Percentiles rank a stretch among this genome's conserved stretches.
phyloP scores from a whole-genome alignment of 495 filamentous ascomycete species.

The Stereocaulon alpinum region DNA sequence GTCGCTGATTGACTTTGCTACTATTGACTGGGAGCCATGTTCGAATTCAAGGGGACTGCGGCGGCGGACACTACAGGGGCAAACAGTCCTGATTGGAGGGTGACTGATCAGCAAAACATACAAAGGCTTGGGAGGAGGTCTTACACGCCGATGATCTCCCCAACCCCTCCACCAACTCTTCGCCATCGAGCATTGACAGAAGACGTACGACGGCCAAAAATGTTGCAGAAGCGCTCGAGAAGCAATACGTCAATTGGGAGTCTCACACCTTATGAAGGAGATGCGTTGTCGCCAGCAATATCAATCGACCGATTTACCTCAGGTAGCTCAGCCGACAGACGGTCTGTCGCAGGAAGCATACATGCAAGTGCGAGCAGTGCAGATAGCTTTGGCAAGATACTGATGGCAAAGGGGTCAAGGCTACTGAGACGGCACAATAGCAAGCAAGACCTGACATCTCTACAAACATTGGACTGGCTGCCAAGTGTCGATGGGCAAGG shows the following conservation, averaged over 20 bases:
- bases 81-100: conserved; percentile 5
- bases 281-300: background rate
- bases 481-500: conserved; percentile 33
- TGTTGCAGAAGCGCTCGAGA: conserved; percentile 12
- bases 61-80: background rate
- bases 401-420: conserved; percentile 40
- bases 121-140: conserved; percentile 10
- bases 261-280: conserved; percentile 3
- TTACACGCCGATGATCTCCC: conserved; percentile 3
- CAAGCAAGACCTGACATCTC: conserved; percentile 40
- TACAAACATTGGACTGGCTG: conserved; percentile 27
- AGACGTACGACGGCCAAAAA: conserved; percentile 12
- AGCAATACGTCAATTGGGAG: conserved; percentile 15
- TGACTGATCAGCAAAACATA: conserved; percentile 5
- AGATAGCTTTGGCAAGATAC: conserved; percentile 34
- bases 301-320: background rate
- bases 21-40: background rate
- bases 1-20: background rate
- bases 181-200: conserved; percentile 19
- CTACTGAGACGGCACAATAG: conserved; percentile 43
- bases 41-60: conserved; percentile 9
- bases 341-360: conserved; percentile 13
- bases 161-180: background rate
- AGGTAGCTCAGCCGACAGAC: conserved; percentile 4
- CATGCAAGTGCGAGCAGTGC: conserved; percentile 13